Base-by-base conservation (phyloP, 495 filamentous ascomycete genomes). In the Aspergillus campestris region DNA sequence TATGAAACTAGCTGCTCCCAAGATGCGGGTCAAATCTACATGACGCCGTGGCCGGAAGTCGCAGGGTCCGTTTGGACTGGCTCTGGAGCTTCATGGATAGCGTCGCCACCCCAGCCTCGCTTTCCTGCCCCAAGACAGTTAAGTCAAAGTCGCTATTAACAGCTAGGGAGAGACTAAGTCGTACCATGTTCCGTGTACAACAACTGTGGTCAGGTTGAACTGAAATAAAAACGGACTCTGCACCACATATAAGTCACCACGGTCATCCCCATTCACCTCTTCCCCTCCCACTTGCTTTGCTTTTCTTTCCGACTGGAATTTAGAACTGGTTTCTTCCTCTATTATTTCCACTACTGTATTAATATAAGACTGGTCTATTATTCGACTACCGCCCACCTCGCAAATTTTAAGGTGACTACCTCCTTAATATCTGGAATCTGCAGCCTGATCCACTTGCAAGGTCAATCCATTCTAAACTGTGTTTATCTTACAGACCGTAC, bases 71-170 rank as follows among this genome's bases (percentile, higher is more conserved):
- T 24, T 24, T 24, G 18, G 18, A 24, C 18, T 24, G 18, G 18
- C 18, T 48, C 48, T 45, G 44, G 40, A 56, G 47, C 48, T 54
- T 49, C 44, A 47, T 34, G 28, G 45, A 57, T 53, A 57, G 55
- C 48, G 55, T 32, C 55, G 51, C 55, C 55, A 58, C 55, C 47
- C 42, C 37, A 42, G 50, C 43, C 46, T 52, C 53, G 31, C 42
- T 50, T 24, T 24, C 18, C 18, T 24, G 18, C 18, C 18, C 18
- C 18, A 24, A 24, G 18, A 24, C 18, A 24, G 18, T 24, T 24
- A 24, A 24, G 18, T 24, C 18, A 24, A 24, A 2, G 18, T 49
- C 35, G 42, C 31, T 39, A 34, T 37, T 36, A 45, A 32, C 28
- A 44, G 41, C 31, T 9, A 39, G 49, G 48, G 49, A n/a, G 40